These are phyloP conservation scores for Bruguiera parviflora DNA, from an alignment of 345 rosid genomes.

Conservation along the genomic window DNA sequence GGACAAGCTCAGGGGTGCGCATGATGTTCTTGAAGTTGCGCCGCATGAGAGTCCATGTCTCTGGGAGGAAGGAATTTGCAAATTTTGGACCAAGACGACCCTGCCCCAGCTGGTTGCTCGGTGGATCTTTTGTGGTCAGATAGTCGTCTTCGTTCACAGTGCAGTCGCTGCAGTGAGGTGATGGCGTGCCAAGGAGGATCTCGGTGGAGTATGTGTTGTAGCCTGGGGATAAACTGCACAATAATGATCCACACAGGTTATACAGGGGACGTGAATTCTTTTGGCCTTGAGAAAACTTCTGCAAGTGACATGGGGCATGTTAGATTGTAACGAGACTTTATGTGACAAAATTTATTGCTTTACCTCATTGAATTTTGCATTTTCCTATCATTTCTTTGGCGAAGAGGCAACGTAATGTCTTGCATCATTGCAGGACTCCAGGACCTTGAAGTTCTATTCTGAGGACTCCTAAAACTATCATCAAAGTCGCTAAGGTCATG, in stretches of 20 bases:
- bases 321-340: slow-evolving; percentile 25
- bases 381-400: slow-evolving; percentile 29
- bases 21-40: slow-evolving; percentile 59
- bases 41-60: slow-evolving; percentile 61
- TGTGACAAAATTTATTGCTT: neutral
- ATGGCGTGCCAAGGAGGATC: slow-evolving; percentile 44
- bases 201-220: slow-evolving; percentile 47
- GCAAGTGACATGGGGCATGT: neutral
- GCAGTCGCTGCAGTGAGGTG: slow-evolving; percentile 71
- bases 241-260: neutral
- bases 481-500: slow-evolving; percentile 31
- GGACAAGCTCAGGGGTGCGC: slow-evolving; percentile 72
- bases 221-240: slow-evolving; percentile 45
- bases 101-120: neutral
- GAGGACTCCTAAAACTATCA: slow-evolving; percentile 50
- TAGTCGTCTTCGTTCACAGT: slow-evolving; percentile 66
- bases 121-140: slow-evolving; percentile 32
- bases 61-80: slow-evolving; percentile 47
- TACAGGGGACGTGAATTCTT: too few relatives aligned
- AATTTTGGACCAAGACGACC: slow-evolving; percentile 40
- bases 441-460: slow-evolving; percentile 38
- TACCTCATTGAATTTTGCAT: slow-evolving; percentile 43
- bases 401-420: slow-evolving; percentile 38
- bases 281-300: neutral
- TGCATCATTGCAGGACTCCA: slow-evolving; percentile 48